These are phyloP conservation scores for Globisporangium viniferum DNA, from an alignment of 352 stramenopile genomes.

Conservation along the genomic window DNA sequence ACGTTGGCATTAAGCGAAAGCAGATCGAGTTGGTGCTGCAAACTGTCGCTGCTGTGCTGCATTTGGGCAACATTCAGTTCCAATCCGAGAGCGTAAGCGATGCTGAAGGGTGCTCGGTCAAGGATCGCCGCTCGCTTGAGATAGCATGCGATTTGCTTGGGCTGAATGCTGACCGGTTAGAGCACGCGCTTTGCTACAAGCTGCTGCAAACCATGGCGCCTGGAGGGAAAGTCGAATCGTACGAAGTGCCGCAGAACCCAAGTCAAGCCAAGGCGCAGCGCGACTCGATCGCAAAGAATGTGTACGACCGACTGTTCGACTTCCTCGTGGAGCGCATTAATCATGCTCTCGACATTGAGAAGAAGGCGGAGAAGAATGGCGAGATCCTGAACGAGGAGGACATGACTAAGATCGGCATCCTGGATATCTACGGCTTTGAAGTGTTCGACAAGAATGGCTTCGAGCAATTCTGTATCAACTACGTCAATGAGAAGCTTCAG, in stretches of 20 bases:
- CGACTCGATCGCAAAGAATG: slow-evolving; percentile 95
- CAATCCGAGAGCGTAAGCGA: slow-evolving; percentile 56
- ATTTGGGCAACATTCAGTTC: slow-evolving; percentile 81
- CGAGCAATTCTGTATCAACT: slow-evolving; percentile 96
- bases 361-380: slow-evolving; percentile 75
- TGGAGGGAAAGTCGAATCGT: slow-evolving; percentile 79
- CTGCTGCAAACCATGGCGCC: slow-evolving; percentile 86
- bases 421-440: slow-evolving; percentile 98
- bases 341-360: slow-evolving; percentile 79
- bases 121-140: slow-evolving; percentile 48
- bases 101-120: slow-evolving; percentile 63
- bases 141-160: slow-evolving; percentile 68
- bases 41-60: slow-evolving; percentile 71
- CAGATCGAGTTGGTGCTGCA: slow-evolving; percentile 88
- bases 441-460: slow-evolving; percentile 94
- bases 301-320: slow-evolving; percentile 96
- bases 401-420: slow-evolving; percentile 88
- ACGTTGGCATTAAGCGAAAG: slow-evolving; percentile 87
- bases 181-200: slow-evolving; percentile 82
- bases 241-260: slow-evolving; percentile 83
- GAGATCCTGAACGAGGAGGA: slow-evolving; percentile 71
- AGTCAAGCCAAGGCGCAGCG: slow-evolving; percentile 89
- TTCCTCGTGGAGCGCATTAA: slow-evolving; percentile 95
- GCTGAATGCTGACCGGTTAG: slow-evolving; percentile 53
- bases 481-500: slow-evolving; percentile 94